Conservation (phyloP, 306 rosid genomes). For the Ormosia emarginata region DNA sequence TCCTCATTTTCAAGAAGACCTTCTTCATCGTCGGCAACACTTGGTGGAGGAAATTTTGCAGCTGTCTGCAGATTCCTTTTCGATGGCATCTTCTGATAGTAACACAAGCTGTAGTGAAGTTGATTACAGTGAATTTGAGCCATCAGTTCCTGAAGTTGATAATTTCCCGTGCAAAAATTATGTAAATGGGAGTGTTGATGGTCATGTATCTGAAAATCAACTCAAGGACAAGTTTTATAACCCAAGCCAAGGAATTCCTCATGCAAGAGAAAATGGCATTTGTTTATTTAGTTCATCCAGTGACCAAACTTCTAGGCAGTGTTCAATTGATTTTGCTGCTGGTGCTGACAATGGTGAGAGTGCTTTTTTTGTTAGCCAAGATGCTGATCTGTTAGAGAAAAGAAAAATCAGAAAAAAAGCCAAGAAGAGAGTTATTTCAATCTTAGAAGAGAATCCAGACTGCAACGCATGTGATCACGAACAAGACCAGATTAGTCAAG, state of each 20-base stretch:
- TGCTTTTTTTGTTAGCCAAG: conserved; percentile 30
- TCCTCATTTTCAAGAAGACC: conserved; percentile 88
- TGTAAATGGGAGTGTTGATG: conserved; percentile 36
- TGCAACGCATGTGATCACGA: conserved; percentile 30
- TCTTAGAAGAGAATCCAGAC: conserved; percentile 43
- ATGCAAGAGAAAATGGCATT: conserved; percentile 44
- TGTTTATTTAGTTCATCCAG: conserved; percentile 27
- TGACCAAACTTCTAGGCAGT: conserved; percentile 33
- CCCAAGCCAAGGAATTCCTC: conserved; percentile 34
- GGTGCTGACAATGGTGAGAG: conserved; percentile 30
- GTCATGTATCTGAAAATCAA: conserved; percentile 27
- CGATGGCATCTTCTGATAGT: conserved; percentile 90
- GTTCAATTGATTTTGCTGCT: conserved; percentile 34
- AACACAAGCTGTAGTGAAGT: conserved; percentile 81
- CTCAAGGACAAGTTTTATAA: conserved; percentile 31
- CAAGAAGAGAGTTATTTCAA: conserved; percentile 61
- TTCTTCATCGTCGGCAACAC: conserved; percentile 89
- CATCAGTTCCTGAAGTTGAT: conserved; percentile 38
- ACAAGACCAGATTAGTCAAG: conserved; percentile 26
- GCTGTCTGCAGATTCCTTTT: conserved; percentile 83
- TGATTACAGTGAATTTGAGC: conserved; percentile 46
- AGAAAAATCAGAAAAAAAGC: conserved; percentile 56
- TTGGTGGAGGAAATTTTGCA: conserved; percentile 90
- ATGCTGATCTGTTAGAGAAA: conserved; percentile 37
- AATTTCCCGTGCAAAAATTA: conserved; percentile 26